Evolutionary conservation across 441 rosid genomes (phyloP), one percentile per base, ranked within the genome.

Genomic region (Bocquillonia castaneifolia): DNA sequence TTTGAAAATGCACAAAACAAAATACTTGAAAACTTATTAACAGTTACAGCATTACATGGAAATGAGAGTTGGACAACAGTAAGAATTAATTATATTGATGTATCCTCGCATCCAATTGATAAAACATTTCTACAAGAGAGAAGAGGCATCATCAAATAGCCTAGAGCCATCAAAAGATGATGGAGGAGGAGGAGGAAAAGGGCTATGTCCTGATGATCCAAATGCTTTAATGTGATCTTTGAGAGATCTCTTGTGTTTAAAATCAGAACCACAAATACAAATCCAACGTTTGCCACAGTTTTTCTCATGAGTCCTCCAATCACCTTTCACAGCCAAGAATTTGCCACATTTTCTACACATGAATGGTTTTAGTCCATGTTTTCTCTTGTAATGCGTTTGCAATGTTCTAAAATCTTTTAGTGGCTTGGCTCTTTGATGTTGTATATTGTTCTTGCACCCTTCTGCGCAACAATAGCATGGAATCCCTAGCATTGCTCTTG

Each of bases 221-320:
- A 92, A 89, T 1, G 96, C 88, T 52, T 81, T 92, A 54, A 85
- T 75, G 65, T 88, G 96, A 70, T 92, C 96, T 69, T 85, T 92
- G 59, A 92, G 97, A 0, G 97, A 92, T 42, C 97, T 83, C 79
- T 92, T 89, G 72, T 92, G 97, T 82, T 89, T 92, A 78, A 92
- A 88, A 64, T 92, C 92, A 0, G 97, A 89, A 25, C 96, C 91
- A 23, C 94, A 92, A 20, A 80, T 68, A 66, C 97, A 92, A 54
- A 88, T 86, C 97, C 96, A 92, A 7, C 91, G 90, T 80, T 92
- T 92, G 17, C 96, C 92, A 47, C 97, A 89, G 52, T 88, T 89
- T 70, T 89, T 89, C 81, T 91, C 94, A 36, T 91, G 97, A n/a
- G 94, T 91, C 51, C 94, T 72, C 94, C 96, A 89, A 70, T 91